These are phyloP conservation scores for Paxillus rubicundulus DNA, from an alignment of 768 basidiomycete species.

Conservation along the genomic window DNA sequence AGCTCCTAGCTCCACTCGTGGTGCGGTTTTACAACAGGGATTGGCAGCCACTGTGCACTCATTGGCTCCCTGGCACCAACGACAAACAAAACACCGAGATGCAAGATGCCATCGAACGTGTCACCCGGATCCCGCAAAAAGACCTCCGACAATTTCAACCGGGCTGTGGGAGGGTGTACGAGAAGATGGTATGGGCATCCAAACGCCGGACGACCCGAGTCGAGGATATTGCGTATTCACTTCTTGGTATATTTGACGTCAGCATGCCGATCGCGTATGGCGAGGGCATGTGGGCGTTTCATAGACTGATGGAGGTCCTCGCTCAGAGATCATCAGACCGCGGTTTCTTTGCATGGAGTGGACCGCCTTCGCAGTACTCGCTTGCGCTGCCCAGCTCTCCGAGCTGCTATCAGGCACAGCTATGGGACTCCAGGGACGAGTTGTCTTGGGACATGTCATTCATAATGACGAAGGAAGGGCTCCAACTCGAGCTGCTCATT, in stretches of 20 bases:
- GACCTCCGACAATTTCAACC: slow-evolving; percentile 3
- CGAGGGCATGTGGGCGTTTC: slow-evolving; percentile 17
- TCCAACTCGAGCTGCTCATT: neutral
- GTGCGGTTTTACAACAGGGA: slow-evolving; percentile 4
- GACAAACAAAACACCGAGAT: slow-evolving; percentile 6
- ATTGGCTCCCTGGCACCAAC: slow-evolving; percentile 2
- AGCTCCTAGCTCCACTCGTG: slow-evolving; percentile 2
- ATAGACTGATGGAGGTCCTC: slow-evolving; percentile 11
- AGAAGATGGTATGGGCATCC: slow-evolving; percentile 17
- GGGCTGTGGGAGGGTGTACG: slow-evolving; percentile 1
- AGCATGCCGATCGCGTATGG: slow-evolving; percentile 16
- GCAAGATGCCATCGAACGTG: slow-evolving; percentile 1
- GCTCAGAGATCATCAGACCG: slow-evolving; percentile 6
- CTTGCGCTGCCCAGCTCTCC: slow-evolving; percentile 1
- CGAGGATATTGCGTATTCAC: slow-evolving; percentile 18
- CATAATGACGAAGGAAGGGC: neutral
- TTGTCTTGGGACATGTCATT: neutral
- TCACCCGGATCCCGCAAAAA: slow-evolving; percentile 3
- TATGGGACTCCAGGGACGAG: slow-evolving; percentile 4
- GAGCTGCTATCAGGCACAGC: slow-evolving; percentile 4
- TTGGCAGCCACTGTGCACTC: slow-evolving; percentile 5
- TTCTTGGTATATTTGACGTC: slow-evolving; percentile 17
- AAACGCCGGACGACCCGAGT: slow-evolving; percentile 13
- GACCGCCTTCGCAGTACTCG: slow-evolving; percentile 4
- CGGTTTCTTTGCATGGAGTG: slow-evolving; percentile 8